These are phyloP conservation scores for Astraeus odoratus DNA, from an alignment of 768 basidiomycete genomes.

Conservation along the genomic window DNA sequence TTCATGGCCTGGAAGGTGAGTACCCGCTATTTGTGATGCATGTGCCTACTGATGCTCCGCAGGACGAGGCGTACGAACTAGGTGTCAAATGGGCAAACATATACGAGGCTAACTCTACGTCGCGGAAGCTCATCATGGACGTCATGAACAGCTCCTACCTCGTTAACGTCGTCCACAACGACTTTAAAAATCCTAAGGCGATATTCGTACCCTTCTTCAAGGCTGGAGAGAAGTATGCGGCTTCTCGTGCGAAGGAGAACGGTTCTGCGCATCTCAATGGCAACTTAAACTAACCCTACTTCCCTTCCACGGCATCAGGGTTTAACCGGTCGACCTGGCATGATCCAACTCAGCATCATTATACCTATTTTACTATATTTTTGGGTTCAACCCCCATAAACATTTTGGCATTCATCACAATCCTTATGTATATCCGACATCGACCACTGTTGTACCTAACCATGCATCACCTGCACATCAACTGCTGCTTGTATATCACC, in stretches of 20 bases:
- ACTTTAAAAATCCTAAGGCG: slow-evolving; percentile 77
- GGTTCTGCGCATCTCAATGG: slow-evolving; percentile 34
- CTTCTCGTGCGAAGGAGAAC: slow-evolving; percentile 27
- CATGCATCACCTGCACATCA: slow-evolving; percentile 18
- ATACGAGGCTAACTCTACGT: slow-evolving; percentile 71
- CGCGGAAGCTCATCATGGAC: slow-evolving; percentile 67
- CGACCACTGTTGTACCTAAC: slow-evolving; percentile 2
- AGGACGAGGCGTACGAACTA: slow-evolving; percentile 94
- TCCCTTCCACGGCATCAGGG: not conserved
- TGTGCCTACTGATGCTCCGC: slow-evolving; percentile 7
- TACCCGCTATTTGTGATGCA: slow-evolving; percentile 2
- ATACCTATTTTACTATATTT: slow-evolving; percentile 28
- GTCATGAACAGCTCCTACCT: slow-evolving; percentile 80
- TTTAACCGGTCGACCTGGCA: slow-evolving; percentile 3
- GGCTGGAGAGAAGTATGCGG: slow-evolving; percentile 57
- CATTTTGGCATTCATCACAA: slow-evolving; percentile 24
- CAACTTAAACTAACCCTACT: slow-evolving; percentile 15
- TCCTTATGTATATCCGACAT: slow-evolving; percentile 14
- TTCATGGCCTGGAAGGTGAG: slow-evolving; percentile 97
- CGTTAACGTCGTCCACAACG: slow-evolving; percentile 95
- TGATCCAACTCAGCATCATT: slow-evolving; percentile 28
- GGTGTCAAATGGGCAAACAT: slow-evolving; percentile 86
- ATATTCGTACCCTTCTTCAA: slow-evolving; percentile 87
- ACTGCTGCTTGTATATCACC: slow-evolving; percentile 23
- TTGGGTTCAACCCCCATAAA: slow-evolving; percentile 89